Conservation (phyloP, 192 early-diverging fungal species). For the Spizellomyces punctatus region DNA sequence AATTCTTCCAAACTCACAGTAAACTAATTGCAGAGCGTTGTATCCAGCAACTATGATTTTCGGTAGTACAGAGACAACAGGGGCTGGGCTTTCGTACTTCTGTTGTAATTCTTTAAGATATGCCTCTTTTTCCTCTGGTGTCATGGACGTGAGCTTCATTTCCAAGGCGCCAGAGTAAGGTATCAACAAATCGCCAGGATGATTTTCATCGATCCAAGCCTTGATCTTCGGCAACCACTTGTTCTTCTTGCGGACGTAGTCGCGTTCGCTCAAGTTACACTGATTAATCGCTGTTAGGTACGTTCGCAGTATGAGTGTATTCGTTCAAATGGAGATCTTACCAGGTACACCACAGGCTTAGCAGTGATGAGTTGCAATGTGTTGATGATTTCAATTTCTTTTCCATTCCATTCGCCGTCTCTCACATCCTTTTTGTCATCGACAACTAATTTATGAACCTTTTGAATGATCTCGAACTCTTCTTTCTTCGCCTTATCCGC, state of each 20-base stretch:
- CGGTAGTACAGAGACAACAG: constrained; percentile 64
- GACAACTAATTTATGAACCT: constrained; percentile 76
- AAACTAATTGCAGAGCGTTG: constrained; percentile 79
- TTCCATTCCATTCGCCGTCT: constrained; percentile 85
- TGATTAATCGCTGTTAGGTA: neutral
- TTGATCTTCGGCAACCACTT: constrained; percentile 93
- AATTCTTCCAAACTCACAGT: constrained; percentile 52
- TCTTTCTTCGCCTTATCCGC: constrained; percentile 87
- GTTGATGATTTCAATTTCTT: constrained; percentile 89
- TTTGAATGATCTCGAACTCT: constrained; percentile 75
- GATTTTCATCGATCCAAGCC: constrained; percentile 36
- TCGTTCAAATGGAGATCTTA: constrained; percentile 56
- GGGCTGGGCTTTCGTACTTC: constrained; percentile 41
- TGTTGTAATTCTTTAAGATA: constrained; percentile 52
- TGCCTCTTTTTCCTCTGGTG: constrained; percentile 54
- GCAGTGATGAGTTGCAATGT: constrained; percentile 80
- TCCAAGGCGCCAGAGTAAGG: constrained; percentile 87
- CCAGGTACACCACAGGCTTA: constrained; percentile 84
- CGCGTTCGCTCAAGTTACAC: constrained; percentile 86
- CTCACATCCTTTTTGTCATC: constrained; percentile 81
- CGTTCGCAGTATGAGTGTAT: neutral
- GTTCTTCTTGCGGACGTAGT: constrained; percentile 95
- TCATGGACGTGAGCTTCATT: constrained; percentile 52
- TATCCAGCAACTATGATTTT: constrained; percentile 94
- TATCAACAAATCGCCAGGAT: constrained; percentile 55